Conservation (phyloP, 2,329 filamentous ascomycete genomes). For the Dactylonectria estremocensis region DNA sequence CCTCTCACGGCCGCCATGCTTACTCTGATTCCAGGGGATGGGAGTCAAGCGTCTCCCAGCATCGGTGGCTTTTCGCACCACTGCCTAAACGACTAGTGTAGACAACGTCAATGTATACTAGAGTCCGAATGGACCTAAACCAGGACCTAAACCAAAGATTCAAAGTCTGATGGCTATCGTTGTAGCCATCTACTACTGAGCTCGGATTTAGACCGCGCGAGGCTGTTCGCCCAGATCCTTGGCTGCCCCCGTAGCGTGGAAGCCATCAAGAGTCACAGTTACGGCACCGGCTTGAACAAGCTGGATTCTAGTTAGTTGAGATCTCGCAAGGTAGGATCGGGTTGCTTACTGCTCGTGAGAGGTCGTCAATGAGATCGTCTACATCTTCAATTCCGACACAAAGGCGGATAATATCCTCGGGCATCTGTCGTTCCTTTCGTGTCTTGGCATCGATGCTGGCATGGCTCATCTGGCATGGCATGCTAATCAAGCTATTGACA, state of each 20-base stretch:
- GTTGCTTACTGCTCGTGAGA: conserved; percentile 86
- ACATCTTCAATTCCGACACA: conserved; percentile 97
- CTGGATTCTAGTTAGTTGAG: conserved; percentile 60
- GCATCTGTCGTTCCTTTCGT: conserved; percentile 88
- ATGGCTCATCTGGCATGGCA: conserved; percentile 99
- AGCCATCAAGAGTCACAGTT: conserved; percentile 85
- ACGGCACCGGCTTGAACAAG: conserved; percentile 96
- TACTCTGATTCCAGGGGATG: background rate
- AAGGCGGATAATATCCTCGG: conserved; percentile 94
- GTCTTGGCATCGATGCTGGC: conserved; percentile 98
- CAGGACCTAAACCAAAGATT: background rate
- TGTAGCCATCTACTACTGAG: conserved; percentile 27
- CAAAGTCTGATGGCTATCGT: conserved; percentile 2
- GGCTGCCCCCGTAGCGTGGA: conserved; percentile 72
- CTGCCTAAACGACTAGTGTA: background rate
- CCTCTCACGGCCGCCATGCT: background rate
- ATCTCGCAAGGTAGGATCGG: background rate
- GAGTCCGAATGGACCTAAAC: background rate
- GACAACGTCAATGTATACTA: background rate
- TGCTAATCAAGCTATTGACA: conserved; percentile 98
- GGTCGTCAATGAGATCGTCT: conserved; percentile 92
- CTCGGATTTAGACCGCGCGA: conserved; percentile 35
- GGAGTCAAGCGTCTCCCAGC: background rate
- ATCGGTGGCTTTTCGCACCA: background rate
- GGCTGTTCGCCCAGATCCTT: conserved; percentile 53